Percentiles rank a stretch among this genome's conserved stretches.
Conservation (phyloP, 805 yeast species). For the Suhomyces emberorum region DNA sequence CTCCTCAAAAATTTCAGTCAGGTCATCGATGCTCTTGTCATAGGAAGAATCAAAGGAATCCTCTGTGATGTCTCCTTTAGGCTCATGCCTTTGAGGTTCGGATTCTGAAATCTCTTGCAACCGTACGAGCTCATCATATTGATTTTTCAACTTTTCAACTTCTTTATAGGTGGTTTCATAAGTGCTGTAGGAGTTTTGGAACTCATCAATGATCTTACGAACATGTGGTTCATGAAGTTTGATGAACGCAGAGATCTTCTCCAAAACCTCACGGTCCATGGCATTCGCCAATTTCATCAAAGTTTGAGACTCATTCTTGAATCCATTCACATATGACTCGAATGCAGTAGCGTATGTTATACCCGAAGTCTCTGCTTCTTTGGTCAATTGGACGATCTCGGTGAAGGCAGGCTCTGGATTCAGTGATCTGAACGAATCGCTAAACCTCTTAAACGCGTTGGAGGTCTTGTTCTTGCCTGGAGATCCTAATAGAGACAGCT, state of each 20-base stretch:
- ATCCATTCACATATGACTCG: slow-evolving; percentile 16
- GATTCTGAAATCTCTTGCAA: slow-evolving; percentile 29
- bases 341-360: slow-evolving; percentile 7
- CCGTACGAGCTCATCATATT: slow-evolving; percentile 28
- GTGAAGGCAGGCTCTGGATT: slow-evolving; percentile 1
- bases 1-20: slow-evolving; percentile 2
- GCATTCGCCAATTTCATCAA: slow-evolving; percentile 26
- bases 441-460: slow-evolving; percentile 7
- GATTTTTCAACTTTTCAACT: slow-evolving; percentile 27
- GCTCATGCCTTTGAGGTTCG: background rate
- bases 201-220: slow-evolving; percentile 17
- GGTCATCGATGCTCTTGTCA: slow-evolving; percentile 3
- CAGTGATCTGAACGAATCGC: slow-evolving; percentile 10
- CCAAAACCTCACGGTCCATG: slow-evolving; percentile 34
- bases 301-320: slow-evolving; percentile 21
- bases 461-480: background rate
- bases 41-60: slow-evolving; percentile 1
- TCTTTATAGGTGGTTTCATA: slow-evolving; percentile 22
- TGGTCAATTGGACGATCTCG: background rate
- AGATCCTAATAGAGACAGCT: background rate
- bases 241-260: slow-evolving; percentile 31
- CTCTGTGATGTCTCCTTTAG: background rate
- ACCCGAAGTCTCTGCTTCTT: background rate
- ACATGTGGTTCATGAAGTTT: slow-evolving; percentile 36
- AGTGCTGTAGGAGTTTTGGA: slow-evolving; percentile 21